Evolutionary conservation across 2,329 filamentous ascomycete species (phyloP).

Genomic region (Epichloe gansuensis): DNA sequence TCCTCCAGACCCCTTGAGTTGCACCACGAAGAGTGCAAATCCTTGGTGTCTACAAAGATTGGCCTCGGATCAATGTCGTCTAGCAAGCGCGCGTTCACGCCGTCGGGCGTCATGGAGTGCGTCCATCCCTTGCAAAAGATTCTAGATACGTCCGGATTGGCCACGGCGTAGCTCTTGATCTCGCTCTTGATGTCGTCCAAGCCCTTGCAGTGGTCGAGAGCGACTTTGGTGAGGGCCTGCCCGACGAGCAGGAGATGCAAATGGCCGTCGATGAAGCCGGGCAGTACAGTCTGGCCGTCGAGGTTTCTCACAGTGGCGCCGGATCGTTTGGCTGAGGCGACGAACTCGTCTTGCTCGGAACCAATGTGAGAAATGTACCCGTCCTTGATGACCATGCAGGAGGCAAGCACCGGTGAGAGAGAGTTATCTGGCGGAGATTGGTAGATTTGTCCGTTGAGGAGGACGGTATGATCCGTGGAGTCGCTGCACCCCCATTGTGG

Average conservation of each 20-base stretch:
- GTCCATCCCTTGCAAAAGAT: conserved; percentile 45
- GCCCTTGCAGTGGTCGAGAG: conserved; percentile 34
- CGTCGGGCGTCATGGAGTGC: conserved; percentile 34
- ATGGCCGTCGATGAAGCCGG: conserved; percentile 46
- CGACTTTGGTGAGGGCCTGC: conserved; percentile 39
- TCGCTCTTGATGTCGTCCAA: conserved; percentile 36
- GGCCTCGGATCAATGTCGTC: conserved; percentile 42
- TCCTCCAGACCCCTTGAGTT: conserved; percentile 38
- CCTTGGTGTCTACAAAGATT: conserved; percentile 45
- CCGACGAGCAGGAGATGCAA: conserved; percentile 43
- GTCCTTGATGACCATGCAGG: conserved; percentile 22
- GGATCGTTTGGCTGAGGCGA: conserved; percentile 12
- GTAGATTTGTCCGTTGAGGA: conserved; percentile 13
- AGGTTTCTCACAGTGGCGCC: conserved; percentile 18
- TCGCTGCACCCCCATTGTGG: conserved; percentile 6
- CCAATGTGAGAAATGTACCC: conserved; percentile 24
- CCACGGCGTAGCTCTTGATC: conserved; percentile 32
- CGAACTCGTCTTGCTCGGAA: conserved; percentile 13
- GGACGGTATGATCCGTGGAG: conserved; percentile 4
- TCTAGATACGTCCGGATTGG: conserved; percentile 33
- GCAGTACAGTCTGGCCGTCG: conserved; percentile 29
- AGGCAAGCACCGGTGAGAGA: conserved; percentile 6
- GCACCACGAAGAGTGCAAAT: conserved; percentile 46
- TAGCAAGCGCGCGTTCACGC: conserved; percentile 31
- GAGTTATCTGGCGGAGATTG: conserved; percentile 5